Base-by-base conservation (phyloP, 306 rosid genomes). In the Comarum palustre region DNA sequence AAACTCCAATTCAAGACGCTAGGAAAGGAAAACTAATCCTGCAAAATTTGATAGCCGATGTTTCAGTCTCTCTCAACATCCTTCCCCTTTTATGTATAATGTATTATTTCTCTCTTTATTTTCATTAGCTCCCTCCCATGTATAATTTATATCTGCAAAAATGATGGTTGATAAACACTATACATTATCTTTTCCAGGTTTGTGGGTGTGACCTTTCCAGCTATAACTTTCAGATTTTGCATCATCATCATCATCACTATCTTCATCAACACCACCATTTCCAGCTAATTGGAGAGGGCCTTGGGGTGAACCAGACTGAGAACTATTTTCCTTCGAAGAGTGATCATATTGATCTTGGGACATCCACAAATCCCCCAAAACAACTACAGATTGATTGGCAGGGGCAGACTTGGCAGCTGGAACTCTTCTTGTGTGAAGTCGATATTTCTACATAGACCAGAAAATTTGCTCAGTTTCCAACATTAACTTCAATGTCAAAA, bases 241-340 rank as follows among this genome's bases (percentile, higher is more conserved):
- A 80, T 89, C 98, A 25, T 86, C 96, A 12, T 93, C 92, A 29
- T 90, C 93, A 55, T 92, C 93, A 83, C 81, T 74, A 84, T 59
- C 88, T 16, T 61, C 67, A 52, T 90, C 93, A 8, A 85, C 90
- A 36, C 90, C 88, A 6, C 90, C 79, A 4, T 81, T 87, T 39
- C 86, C 86, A 17, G 89, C 72, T 69, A 91, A 86, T 75, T 91
- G 97, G 63, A 94, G 90, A 27, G 97, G 98, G 24, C 98, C 92
- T 80, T 89, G 96, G 7, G 98, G 97, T 62, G 98, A 94, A 36
- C 91, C 97, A 8, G 94, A 89, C 27, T 84, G 97, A 0, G 96
- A 88, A 79, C 89, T 85, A 77, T 85, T 84, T 27, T 83, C 92
- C 75, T 91, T 94, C 16, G 92, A 86, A 64, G 97, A 94, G 38